phyloP scores from a whole-genome alignment of 768 basidiomycete species.

The Termitomyces sp. region DNA sequence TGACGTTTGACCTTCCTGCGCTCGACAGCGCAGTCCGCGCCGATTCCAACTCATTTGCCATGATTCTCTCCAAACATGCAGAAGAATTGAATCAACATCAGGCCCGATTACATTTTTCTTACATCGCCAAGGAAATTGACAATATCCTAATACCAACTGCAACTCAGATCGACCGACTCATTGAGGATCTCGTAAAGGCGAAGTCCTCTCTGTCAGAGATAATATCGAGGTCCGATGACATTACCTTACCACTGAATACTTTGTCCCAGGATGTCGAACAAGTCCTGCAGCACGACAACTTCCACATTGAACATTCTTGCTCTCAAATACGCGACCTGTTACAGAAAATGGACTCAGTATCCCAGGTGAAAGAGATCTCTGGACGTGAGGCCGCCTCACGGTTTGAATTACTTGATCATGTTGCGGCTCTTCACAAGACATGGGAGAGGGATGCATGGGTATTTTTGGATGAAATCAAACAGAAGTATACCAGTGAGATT shows the following conservation, averaged over 20 bases:
- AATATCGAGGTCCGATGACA: slow-evolving; percentile 20
- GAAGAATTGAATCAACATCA: slow-evolving; percentile 46
- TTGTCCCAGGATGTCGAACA: slow-evolving; percentile 35
- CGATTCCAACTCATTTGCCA: slow-evolving; percentile 65
- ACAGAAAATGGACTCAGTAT: slow-evolving; percentile 48
- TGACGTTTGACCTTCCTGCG: slow-evolving; percentile 53
- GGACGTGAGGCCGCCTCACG: slow-evolving; percentile 47
- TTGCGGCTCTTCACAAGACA: slow-evolving; percentile 40
- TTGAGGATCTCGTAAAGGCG: slow-evolving; percentile 36
- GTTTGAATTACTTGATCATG: slow-evolving; percentile 45
- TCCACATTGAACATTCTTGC: slow-evolving; percentile 42
- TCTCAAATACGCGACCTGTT: slow-evolving; percentile 54
- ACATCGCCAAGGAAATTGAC: slow-evolving; percentile 54
- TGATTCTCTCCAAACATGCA: slow-evolving; percentile 55
- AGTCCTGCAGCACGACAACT: slow-evolving; percentile 28
- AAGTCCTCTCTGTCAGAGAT: slow-evolving; percentile 30
- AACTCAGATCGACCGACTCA: slow-evolving; percentile 34
- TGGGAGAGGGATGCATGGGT: slow-evolving; percentile 45
- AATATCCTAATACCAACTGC: slow-evolving; percentile 31
- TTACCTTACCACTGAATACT: slow-evolving; percentile 30
- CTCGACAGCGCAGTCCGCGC: slow-evolving; percentile 67
- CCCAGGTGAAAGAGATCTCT: slow-evolving; percentile 38
- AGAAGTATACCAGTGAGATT: slow-evolving; percentile 39
- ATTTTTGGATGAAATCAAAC: slow-evolving; percentile 37
- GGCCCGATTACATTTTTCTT: slow-evolving; percentile 47